A percentile compares a stretch with the other conserved stretches of the same genome.
Evolutionary conservation across 2,329 filamentous ascomycete species (phyloP).

Genomic region (Aureobasidium sp.): DNA sequence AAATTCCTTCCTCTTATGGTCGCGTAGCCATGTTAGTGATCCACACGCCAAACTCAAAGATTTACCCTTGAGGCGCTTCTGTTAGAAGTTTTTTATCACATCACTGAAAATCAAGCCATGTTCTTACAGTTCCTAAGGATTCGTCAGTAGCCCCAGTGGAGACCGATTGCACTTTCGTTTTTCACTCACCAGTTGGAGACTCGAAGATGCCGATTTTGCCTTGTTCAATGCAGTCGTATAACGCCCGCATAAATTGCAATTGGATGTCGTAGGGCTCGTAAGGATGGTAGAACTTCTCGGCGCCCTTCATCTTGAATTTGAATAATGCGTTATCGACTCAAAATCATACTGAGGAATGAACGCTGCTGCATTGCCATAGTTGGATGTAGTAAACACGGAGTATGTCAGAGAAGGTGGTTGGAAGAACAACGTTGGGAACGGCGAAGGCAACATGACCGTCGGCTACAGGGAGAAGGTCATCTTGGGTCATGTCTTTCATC

Average conservation of each 20-base stretch:
- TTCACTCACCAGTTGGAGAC: conserved; percentile 74
- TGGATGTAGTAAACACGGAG: background rate
- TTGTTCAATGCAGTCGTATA: conserved; percentile 71
- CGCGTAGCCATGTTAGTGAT: conserved; percentile 82
- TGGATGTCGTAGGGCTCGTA: conserved; percentile 85
- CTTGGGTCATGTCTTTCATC: too few relatives aligned
- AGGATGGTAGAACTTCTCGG: conserved; percentile 70
- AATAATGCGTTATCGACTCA: background rate
- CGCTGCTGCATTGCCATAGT: background rate
- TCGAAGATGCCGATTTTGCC: conserved; percentile 84
- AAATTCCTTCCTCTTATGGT: conserved; percentile 60
- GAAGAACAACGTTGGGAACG: background rate
- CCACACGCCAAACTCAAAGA: conserved; percentile 87
- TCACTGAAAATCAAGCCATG: too few relatives aligned
- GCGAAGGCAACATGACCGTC: background rate
- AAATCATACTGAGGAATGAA: background rate
- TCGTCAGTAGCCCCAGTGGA: background rate
- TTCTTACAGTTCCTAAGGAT: conserved; percentile 1
- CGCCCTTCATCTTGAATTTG: background rate
- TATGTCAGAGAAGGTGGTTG: background rate
- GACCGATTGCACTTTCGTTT: too few relatives aligned
- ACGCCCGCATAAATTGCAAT: conserved; percentile 74
- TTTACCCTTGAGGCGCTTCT: conserved; percentile 55
- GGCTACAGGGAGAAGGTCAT: too few relatives aligned
- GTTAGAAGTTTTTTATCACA: background rate